These are phyloP conservation scores for Curvularia eragrostidis DNA, from an alignment of 2,329 filamentous ascomycete genomes.

Conservation along the genomic window DNA sequence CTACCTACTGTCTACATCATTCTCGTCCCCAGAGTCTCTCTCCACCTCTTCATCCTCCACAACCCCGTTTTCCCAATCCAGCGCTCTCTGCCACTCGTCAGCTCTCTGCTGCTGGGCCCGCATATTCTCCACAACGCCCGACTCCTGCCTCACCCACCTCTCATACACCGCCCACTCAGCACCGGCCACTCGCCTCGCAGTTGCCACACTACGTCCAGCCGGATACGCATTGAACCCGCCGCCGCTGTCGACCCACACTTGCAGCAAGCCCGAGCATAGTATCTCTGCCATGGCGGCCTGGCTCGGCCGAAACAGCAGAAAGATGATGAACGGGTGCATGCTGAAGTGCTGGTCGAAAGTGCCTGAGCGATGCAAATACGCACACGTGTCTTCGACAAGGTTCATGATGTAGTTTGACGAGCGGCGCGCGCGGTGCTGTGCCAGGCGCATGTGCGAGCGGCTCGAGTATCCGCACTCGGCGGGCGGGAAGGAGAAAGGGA, in stretches of 20 bases:
- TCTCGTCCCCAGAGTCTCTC: background rate
- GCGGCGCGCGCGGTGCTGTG: slow-evolving; percentile 31
- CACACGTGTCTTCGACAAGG: slow-evolving; percentile 38
- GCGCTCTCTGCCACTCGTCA: slow-evolving; percentile 28
- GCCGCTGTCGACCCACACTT: slow-evolving; percentile 37
- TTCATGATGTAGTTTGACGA: slow-evolving; percentile 44
- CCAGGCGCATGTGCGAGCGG: slow-evolving; percentile 25
- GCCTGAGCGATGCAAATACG: slow-evolving; percentile 12
- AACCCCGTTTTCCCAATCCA: slow-evolving; percentile 20
- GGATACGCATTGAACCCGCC: slow-evolving; percentile 41
- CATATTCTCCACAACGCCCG: slow-evolving; percentile 22
- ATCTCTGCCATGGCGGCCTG: slow-evolving; percentile 42
- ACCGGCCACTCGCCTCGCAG: slow-evolving; percentile 18
- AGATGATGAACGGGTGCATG: slow-evolving; percentile 40
- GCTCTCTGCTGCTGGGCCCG: slow-evolving; percentile 20
- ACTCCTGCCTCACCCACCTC: slow-evolving; percentile 15
- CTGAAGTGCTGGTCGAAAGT: slow-evolving; percentile 25
- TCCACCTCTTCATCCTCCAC: slow-evolving; percentile 11
- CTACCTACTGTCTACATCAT: background rate
- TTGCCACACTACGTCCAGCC: slow-evolving; percentile 35
- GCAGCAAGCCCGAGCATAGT: slow-evolving; percentile 36
- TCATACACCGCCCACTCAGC: slow-evolving; percentile 27
- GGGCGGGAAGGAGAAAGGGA: slow-evolving; percentile 28
- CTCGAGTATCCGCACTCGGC: slow-evolving; percentile 38
- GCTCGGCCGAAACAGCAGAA: slow-evolving; percentile 31